These are phyloP conservation scores for Starmerella stellata DNA, from an alignment of 805 yeast genomes.

Conservation along the genomic window DNA sequence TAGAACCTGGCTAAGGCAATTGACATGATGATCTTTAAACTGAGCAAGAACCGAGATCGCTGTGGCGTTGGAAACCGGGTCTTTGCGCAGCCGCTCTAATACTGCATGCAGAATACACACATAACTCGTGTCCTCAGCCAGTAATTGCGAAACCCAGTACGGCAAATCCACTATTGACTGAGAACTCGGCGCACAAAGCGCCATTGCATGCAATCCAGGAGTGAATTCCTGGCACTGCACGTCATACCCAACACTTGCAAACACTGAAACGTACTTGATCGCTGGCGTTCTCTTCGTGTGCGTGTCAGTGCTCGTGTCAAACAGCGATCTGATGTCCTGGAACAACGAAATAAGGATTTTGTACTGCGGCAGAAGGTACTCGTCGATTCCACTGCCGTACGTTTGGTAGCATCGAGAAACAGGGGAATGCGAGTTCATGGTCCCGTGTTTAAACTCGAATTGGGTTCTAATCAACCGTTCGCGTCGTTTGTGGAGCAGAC, in stretches of 20 bases:
- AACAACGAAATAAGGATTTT: background rate
- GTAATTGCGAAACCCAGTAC: background rate
- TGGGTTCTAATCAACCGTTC: background rate
- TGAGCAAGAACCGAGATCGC: background rate
- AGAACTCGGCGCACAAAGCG: too few species aligned
- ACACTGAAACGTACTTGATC: too few species aligned
- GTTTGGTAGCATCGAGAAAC: background rate
- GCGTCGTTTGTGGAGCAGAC: constrained; percentile 3
- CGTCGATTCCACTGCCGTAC: background rate
- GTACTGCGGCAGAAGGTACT: background rate
- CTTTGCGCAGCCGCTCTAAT: background rate
- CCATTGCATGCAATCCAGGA: too few species aligned
- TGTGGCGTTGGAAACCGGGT: too few species aligned
- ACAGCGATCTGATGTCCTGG: background rate
- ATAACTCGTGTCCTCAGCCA: background rate
- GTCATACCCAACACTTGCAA: too few species aligned
- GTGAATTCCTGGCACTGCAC: too few species aligned
- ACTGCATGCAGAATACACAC: background rate
- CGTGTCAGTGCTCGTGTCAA: too few species aligned
- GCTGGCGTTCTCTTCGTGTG: too few species aligned
- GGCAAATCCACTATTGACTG: too few species aligned
- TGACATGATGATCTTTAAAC: background rate
- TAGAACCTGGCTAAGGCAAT: background rate
- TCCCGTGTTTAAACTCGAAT: background rate
- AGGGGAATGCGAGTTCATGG: background rate